phyloP scores from a whole-genome alignment of 192 early-diverging fungal species.

The Coemansia sp. region DNA sequence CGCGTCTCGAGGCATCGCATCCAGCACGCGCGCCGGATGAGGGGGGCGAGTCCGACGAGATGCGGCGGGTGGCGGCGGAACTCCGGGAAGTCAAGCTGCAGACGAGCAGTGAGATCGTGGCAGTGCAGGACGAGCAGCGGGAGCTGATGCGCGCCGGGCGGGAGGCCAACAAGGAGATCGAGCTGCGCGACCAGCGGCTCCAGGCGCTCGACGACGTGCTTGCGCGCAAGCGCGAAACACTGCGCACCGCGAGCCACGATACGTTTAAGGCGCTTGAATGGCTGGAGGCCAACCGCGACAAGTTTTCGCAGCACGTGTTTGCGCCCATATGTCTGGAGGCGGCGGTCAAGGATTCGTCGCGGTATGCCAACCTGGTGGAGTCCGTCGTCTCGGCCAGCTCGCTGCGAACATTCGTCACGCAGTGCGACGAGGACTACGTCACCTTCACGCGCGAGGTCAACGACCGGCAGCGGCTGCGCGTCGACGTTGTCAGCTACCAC shows the following conservation, averaged over 20 bases:
- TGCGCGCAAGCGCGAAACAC: constrained; percentile 55
- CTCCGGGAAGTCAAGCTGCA: constrained; percentile 39
- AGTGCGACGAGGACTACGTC: constrained; percentile 77
- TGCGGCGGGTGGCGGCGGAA: constrained; percentile 33
- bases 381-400: constrained; percentile 35
- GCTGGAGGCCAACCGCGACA: constrained; percentile 62
- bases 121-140: constrained; percentile 51
- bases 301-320: constrained; percentile 72
- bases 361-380: constrained; percentile 71
- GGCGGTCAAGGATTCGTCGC: constrained; percentile 60
- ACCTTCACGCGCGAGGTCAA: constrained; percentile 63
- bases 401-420: constrained; percentile 78
- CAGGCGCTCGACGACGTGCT: constrained; percentile 61
- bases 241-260: constrained; percentile 57
- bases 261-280: constrained; percentile 66
- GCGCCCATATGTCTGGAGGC: constrained; percentile 73
- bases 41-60: constrained; percentile 18
- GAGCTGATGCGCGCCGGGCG: constrained; percentile 34
- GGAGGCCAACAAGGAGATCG: constrained; percentile 36
- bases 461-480: constrained; percentile 62
- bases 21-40: neutral
- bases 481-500: constrained; percentile 60
- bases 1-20: constrained; percentile 30
- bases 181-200: constrained; percentile 48
- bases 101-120: constrained; percentile 43